Conservation (phyloP, 257 asterid genomes). For the Mentha longifolia region DNA sequence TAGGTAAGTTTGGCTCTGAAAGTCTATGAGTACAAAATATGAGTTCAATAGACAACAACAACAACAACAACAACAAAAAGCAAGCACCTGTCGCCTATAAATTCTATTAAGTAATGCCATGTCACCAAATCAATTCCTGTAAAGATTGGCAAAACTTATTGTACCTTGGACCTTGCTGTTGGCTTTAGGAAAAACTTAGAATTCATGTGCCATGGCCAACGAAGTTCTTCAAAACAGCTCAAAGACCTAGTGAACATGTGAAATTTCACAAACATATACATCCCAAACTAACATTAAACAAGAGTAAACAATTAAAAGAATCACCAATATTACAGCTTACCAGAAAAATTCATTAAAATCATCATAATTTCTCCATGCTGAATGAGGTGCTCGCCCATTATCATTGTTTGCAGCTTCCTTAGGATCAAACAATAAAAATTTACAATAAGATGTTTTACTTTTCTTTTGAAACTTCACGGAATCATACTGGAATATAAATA, state of each 20-base stretch:
- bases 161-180: conserved; percentile 83
- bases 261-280: conserved; percentile 22
- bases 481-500: conserved; percentile 21
- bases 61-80: no score
- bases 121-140: conserved; percentile 10
- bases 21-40: conserved; percentile 1
- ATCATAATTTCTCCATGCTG: conserved; percentile 98
- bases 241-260: conserved; percentile 62
- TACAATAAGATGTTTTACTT: conserved; percentile 3
- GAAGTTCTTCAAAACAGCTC: conserved; percentile 87
- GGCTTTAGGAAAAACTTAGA: conserved; percentile 79
- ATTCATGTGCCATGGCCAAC: conserved; percentile 94
- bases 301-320: background rate
- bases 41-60: conserved; percentile 23
- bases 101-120: conserved; percentile 11
- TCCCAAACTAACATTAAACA: background rate
- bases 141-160: conserved; percentile 21
- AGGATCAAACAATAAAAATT: conserved; percentile 29
- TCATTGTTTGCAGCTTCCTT: conserved; percentile 95
- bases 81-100: conserved; percentile 4
- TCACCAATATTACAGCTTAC: conserved; percentile 46
- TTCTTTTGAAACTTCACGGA: background rate
- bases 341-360: conserved; percentile 98
- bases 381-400: conserved; percentile 96
- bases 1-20: conserved; percentile 7